phyloP scores from a whole-genome alignment of 2,329 filamentous ascomycete species.

The Pseudogymnoascus verrucosus region DNA sequence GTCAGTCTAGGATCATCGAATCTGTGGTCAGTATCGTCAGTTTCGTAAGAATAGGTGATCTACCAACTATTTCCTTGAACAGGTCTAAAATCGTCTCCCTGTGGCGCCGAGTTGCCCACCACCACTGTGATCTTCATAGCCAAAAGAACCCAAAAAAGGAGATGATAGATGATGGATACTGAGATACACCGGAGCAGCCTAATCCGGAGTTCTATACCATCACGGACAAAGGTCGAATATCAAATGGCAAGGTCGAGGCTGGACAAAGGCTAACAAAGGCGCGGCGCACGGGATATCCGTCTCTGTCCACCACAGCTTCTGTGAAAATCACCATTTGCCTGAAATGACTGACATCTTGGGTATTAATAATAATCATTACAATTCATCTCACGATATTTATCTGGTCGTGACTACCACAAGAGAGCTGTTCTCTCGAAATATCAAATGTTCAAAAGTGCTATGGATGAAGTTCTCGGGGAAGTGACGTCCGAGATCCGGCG shows the following conservation, averaged over 20 bases:
- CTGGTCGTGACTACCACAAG: background rate
- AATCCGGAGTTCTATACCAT: background rate
- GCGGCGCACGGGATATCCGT: background rate
- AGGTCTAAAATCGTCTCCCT: background rate
- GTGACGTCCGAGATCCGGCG: background rate
- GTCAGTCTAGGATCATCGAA: too few species aligned
- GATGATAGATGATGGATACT: background rate
- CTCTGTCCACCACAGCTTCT: background rate
- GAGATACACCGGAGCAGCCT: background rate
- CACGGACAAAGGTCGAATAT: background rate
- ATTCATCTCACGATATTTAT: background rate
- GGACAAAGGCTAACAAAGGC: background rate
- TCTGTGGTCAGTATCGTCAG: background rate
- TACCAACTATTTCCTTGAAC: background rate
- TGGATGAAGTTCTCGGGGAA: background rate
- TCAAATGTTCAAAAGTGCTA: background rate
- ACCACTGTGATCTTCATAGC: background rate
- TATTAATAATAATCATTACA: background rate
- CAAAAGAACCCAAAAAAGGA: background rate
- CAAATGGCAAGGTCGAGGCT: background rate
- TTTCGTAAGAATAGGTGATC: background rate
- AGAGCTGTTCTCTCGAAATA: background rate
- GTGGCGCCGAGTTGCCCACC: background rate
- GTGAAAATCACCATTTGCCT: background rate
- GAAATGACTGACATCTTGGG: background rate